A percentile compares a stretch with the other conserved stretches of the same genome.
phyloP scores from a whole-genome alignment of 2,329 filamentous ascomycete species.

The Epichloe hybrida region DNA sequence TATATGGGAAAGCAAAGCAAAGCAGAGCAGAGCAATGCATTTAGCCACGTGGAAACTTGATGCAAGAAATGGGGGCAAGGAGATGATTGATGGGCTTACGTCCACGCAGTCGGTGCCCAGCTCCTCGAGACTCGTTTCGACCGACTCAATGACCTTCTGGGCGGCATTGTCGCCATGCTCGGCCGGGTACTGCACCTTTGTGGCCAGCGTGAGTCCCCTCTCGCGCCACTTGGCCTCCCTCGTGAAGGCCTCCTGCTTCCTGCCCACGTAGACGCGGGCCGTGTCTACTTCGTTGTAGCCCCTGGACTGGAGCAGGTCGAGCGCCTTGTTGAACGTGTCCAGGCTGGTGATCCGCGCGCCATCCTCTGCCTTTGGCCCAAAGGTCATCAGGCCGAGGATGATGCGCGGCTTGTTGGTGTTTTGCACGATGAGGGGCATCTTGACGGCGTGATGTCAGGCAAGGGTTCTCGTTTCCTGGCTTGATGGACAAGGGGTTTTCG shows the following conservation, averaged over 20 bases:
- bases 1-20: too few relatives aligned
- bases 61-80: too few relatives aligned
- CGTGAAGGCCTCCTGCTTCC: constrained; percentile 68
- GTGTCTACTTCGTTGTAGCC: constrained; percentile 83
- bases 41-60: background rate
- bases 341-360: constrained; percentile 60
- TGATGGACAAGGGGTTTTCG: too few relatives aligned
- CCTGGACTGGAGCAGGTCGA: constrained; percentile 63
- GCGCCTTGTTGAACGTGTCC: constrained; percentile 53
- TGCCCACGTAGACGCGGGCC: constrained; percentile 58
- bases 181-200: constrained; percentile 56
- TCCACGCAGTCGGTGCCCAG: constrained; percentile 62
- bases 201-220: constrained; percentile 63
- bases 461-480: too few relatives aligned
- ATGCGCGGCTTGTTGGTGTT: constrained; percentile 49
- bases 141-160: constrained; percentile 47
- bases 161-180: constrained; percentile 23
- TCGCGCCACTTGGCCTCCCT: constrained; percentile 64
- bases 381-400: constrained; percentile 80
- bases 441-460: too few relatives aligned
- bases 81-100: too few relatives aligned
- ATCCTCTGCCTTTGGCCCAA: constrained; percentile 46
- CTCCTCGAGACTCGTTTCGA: constrained; percentile 57
- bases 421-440: constrained; percentile 33
- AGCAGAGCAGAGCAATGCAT: background rate